Evolutionary conservation across 176 grass and related monocot genomes (phyloP).

Genomic region (Ensete ventricosum): DNA sequence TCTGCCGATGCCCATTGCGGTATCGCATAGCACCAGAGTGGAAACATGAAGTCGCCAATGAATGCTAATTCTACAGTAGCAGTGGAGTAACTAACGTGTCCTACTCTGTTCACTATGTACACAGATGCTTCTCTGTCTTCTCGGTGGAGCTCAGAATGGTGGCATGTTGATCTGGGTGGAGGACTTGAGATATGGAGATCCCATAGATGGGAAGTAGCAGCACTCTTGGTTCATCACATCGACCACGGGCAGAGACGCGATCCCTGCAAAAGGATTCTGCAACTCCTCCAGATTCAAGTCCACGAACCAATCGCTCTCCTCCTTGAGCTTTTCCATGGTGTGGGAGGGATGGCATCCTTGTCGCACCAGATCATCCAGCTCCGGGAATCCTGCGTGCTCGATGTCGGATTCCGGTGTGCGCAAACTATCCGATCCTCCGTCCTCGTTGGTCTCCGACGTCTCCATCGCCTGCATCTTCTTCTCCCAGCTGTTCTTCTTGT

Average conservation of each 20-base stretch:
- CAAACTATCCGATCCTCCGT: constrained; percentile 37
- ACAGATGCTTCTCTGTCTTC: constrained; percentile 25
- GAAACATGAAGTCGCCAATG: background rate
- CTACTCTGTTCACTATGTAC: constrained; percentile 4
- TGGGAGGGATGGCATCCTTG: background rate
- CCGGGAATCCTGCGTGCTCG: constrained; percentile 28
- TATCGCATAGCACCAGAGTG: no score
- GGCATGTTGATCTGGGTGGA: constrained; percentile 39
- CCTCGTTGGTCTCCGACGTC: constrained; percentile 16
- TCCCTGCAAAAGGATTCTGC: constrained; percentile 30
- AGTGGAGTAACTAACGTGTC: no score
- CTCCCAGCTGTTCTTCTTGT: constrained; percentile 84
- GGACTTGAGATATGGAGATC: constrained; percentile 39
- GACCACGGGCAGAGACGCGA: constrained; percentile 19
- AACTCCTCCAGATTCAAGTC: constrained; percentile 41
- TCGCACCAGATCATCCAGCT: constrained; percentile 20
- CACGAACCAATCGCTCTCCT: constrained; percentile 51
- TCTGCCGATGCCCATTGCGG: no score
- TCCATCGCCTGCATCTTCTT: constrained; percentile 33
- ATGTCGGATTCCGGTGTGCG: constrained; percentile 57
- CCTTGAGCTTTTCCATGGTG: constrained; percentile 27
- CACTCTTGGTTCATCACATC: constrained; percentile 26
- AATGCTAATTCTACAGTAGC: background rate
- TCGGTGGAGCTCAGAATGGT: constrained; percentile 40
- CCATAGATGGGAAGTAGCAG: constrained; percentile 32